Conservation (phyloP, 129 eudicot species). For the Pittosporum tobira region DNA sequence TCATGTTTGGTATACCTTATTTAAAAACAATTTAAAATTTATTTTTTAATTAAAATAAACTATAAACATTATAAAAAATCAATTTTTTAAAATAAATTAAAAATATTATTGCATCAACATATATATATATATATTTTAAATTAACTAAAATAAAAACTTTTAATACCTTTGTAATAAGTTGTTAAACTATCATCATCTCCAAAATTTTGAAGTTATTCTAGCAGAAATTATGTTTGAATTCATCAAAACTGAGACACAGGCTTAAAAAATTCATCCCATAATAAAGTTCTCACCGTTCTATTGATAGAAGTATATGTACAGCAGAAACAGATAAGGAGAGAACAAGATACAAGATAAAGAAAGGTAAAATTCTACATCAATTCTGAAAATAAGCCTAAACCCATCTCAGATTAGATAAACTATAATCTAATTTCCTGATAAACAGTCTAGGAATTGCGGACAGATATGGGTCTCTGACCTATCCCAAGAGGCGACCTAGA, state of each 20-base stretch:
- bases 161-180: too few species aligned
- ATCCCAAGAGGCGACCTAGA: conserved; percentile 12
- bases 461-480: conserved; percentile 3
- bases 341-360: background rate
- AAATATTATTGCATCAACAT: too few species aligned
- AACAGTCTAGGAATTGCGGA: background rate
- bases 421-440: too few species aligned
- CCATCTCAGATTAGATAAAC: background rate
- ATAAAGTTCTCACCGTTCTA: background rate
- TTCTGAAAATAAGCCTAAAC: background rate
- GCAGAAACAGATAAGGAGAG: background rate
- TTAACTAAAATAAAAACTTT: background rate
- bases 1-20: too few species aligned
- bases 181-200: background rate
- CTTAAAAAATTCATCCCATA: conserved; percentile 2
- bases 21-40: too few species aligned
- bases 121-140: too few species aligned
- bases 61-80: too few species aligned
- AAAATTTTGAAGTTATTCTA: background rate
- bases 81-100: too few species aligned
- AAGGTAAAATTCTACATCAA: background rate
- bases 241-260: background rate
- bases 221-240: background rate
- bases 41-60: too few species aligned
- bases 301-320: background rate